These are phyloP conservation scores for Grammothele lineata DNA, from an alignment of 768 basidiomycete species.

Conservation along the genomic window DNA sequence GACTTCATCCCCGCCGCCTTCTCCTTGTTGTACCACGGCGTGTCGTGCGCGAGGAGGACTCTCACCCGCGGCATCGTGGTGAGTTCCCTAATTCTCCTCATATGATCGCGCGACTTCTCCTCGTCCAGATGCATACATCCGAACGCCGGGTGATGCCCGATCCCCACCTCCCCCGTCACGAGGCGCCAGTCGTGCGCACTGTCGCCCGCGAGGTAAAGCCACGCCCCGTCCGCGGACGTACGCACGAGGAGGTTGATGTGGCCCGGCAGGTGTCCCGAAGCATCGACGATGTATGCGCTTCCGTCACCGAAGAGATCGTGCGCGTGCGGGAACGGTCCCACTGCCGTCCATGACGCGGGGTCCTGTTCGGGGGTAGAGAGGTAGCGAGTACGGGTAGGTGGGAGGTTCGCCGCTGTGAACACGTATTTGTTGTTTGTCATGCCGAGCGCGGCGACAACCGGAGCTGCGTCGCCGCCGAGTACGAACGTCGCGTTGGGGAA, in stretches of 20 bases:
- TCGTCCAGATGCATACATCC: slow-evolving; percentile 43
- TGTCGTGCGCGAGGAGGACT: slow-evolving; percentile 52
- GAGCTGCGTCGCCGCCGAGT: slow-evolving; percentile 42
- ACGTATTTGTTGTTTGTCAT: no score
- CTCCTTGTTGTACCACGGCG: slow-evolving; percentile 46
- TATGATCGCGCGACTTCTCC: slow-evolving; percentile 38
- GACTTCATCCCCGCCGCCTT: slow-evolving; percentile 8
- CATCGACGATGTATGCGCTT: slow-evolving; percentile 53
- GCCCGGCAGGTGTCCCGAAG: slow-evolving; percentile 52
- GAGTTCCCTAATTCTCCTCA: slow-evolving; percentile 35
- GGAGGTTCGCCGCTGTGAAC: no score
- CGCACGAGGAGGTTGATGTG: slow-evolving; percentile 53
- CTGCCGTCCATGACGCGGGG: slow-evolving; percentile 28
- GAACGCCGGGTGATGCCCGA: slow-evolving; percentile 25
- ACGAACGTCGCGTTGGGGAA: slow-evolving; percentile 48
- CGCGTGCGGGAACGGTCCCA: slow-evolving; percentile 49
- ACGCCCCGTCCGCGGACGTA: slow-evolving; percentile 48
- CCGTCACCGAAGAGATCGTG: slow-evolving; percentile 56
- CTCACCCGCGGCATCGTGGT: slow-evolving; percentile 33
- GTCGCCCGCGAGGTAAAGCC: slow-evolving; percentile 28
- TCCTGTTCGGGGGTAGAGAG: slow-evolving; percentile 27
- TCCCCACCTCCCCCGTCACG: slow-evolving; percentile 34
- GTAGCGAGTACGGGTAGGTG: slow-evolving; percentile 10
- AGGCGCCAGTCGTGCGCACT: slow-evolving; percentile 10
- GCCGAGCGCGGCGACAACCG: no score